phyloP scores from a whole-genome alignment of 208 protist genomes.

The Crithidia sp. region DNA sequence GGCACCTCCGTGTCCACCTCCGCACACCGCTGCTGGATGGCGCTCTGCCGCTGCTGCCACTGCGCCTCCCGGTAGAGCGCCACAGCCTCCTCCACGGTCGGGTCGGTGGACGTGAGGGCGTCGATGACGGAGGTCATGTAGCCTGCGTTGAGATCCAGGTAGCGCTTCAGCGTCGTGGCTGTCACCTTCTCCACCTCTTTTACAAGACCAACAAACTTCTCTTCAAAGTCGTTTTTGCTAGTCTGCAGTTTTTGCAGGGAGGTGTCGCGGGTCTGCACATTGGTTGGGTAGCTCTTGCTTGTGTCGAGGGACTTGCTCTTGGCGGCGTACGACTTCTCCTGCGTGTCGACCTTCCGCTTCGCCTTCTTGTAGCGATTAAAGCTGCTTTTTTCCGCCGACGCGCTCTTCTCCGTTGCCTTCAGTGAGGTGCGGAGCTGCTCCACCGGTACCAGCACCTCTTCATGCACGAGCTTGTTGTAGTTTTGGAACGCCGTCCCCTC shows the following conservation, averaged over 20 bases:
- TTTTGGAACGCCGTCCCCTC: slow-evolving; percentile 51
- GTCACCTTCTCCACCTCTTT: slow-evolving; percentile 40
- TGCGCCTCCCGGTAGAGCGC: slow-evolving; percentile 32
- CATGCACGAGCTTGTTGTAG: slow-evolving; percentile 62
- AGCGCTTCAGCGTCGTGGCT: slow-evolving; percentile 39
- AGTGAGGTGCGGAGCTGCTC: slow-evolving; percentile 34
- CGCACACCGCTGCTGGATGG: slow-evolving; percentile 11
- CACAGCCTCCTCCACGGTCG: slow-evolving; percentile 35
- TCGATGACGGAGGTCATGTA: slow-evolving; percentile 58
- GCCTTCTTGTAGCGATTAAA: slow-evolving; percentile 33
- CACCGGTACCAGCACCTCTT: slow-evolving; percentile 52
- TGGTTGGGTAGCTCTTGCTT: slow-evolving; percentile 39
- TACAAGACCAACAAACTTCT: slow-evolving; percentile 35
- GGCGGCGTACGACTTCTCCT: slow-evolving; percentile 47
- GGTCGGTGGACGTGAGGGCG: slow-evolving; percentile 42
- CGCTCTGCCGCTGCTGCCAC: slow-evolving; percentile 18
- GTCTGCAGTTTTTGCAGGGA: slow-evolving; percentile 21
- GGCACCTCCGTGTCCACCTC: slow-evolving; percentile 1
- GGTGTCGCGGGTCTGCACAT: slow-evolving; percentile 29
- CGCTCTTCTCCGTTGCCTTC: slow-evolving; percentile 32
- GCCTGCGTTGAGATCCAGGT: slow-evolving; percentile 53
- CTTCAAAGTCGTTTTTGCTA: slow-evolving; percentile 31
- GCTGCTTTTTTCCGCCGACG: slow-evolving; percentile 23
- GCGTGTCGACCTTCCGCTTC: slow-evolving; percentile 48
- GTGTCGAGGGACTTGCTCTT: slow-evolving; percentile 44